phyloP scores from a whole-genome alignment of 148 eudicot species.

The Fagopyrum tataricum region DNA sequence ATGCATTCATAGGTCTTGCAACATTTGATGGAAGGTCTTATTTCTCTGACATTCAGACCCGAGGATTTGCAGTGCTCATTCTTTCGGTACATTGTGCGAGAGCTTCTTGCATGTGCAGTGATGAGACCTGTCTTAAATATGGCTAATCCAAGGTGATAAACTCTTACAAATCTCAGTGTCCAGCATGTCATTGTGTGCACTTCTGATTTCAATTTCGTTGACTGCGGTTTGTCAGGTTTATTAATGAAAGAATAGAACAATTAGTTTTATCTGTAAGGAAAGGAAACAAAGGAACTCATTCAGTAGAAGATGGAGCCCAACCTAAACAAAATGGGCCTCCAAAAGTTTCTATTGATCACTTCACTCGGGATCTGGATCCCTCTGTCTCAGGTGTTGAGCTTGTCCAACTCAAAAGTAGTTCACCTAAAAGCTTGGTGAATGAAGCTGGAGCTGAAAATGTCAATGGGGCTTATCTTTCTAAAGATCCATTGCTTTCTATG shows the following conservation, averaged over 20 bases:
- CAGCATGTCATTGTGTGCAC: background rate
- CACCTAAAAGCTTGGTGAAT: conserved; percentile 28
- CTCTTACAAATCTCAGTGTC: background rate
- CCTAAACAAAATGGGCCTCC: conserved; percentile 40
- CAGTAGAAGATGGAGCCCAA: conserved; percentile 24
- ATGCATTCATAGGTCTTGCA: conserved; percentile 69
- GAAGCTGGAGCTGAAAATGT: conserved; percentile 25
- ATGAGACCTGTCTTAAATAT: conserved; percentile 80
- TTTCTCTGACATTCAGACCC: conserved; percentile 54
- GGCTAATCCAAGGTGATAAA: conserved; percentile 77
- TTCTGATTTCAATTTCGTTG: background rate
- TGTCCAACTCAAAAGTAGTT: conserved; percentile 51
- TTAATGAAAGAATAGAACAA: conserved; percentile 92
- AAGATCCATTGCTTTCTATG: conserved; percentile 79
- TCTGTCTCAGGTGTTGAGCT: conserved; percentile 85
- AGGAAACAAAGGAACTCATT: conserved; percentile 39
- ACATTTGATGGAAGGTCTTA: conserved; percentile 84
- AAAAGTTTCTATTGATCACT: conserved; percentile 44
- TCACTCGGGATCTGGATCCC: conserved; percentile 60
- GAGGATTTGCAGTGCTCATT: conserved; percentile 89
- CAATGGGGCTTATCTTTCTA: conserved; percentile 35
- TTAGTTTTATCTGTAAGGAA: conserved; percentile 48
- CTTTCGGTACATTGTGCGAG: conserved; percentile 67
- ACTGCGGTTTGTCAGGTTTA: conserved; percentile 49
- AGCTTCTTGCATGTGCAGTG: conserved; percentile 93